Base-by-base conservation (phyloP, 345 rosid genomes). In the Durio zibethinus region DNA sequence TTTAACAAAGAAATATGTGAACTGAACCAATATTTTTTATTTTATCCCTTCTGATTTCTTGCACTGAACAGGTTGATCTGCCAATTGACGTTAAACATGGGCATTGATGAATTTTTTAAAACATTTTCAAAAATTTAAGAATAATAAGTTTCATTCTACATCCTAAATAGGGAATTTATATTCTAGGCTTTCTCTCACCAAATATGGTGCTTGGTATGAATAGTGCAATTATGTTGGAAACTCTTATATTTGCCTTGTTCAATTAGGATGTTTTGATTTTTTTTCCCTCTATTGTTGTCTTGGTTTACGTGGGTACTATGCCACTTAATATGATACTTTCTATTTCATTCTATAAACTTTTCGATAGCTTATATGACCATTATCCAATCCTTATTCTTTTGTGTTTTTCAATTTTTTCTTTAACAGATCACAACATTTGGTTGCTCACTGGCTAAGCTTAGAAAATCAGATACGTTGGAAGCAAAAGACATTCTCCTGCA, bases 401-500 rank as follows among this genome's bases (percentile, higher is more conserved):
- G n/a, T 56, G 4, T 0, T 57, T 57, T 60, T 15, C 29, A 6
- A 25, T 27, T 14, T 40, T 40, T 31, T 21, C 16, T 72, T 56
- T 53, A 77, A 60, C 89, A 93, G 99, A 90, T 96, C 78, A 93
- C 98, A 62, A 83, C 97, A 29, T 96, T 96, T 83, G 94, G 99
- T 65, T 96, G 99, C 91, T 89, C 94, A 64, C 85, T 96, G 80
- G 99, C 99, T 63, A 96, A 93, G 85, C 99, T 93, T 87, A 84
- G 98, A 67, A 96, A 93, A 83, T 96, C 99, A 43, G 91, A 90
- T 72, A 88, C 89, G 48, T 83, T 96, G 86, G 99, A 96, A 87
- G 97, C 97, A 74, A 96, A 93, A 84, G 99, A 96, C 83, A 90
- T 96, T 82, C 92, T 96, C 82, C 83, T 92, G 75, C 98, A 96